phyloP scores from a whole-genome alignment of 1,139 yeast genomes.

The Zygosaccharomyces pseudobailii region DNA sequence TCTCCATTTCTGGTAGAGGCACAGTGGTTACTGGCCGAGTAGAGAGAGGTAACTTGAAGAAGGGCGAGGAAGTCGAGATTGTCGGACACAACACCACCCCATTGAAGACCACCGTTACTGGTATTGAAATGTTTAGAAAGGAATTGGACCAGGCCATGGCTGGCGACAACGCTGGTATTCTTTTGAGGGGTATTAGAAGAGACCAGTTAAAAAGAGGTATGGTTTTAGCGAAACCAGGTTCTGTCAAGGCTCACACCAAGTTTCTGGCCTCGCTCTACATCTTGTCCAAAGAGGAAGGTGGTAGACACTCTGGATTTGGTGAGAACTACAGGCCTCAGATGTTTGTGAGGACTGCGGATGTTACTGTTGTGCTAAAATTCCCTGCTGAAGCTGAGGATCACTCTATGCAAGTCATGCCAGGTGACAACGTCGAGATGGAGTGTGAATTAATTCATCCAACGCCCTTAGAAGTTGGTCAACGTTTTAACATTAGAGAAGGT shows the following conservation, averaged over 20 bases:
- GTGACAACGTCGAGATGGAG: slow-evolving; percentile 97
- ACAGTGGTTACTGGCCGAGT: slow-evolving; percentile 99
- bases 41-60: slow-evolving; percentile 94
- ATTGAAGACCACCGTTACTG: slow-evolving; percentile 90
- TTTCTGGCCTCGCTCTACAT: slow-evolving; percentile 91
- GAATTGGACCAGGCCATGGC: slow-evolving; percentile 97
- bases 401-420: slow-evolving; percentile 92
- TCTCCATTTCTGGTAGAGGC: slow-evolving; percentile 99
- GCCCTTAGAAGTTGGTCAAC: slow-evolving; percentile 92
- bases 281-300: slow-evolving; percentile 96
- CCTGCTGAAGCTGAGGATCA: slow-evolving; percentile 85
- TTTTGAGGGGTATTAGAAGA: slow-evolving; percentile 97
- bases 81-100: slow-evolving; percentile 89
- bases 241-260: slow-evolving; percentile 90
- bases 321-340: slow-evolving; percentile 98
- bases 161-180: slow-evolving; percentile 98
- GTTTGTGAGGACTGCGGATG: slow-evolving; percentile 94
- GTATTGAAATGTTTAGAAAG: slow-evolving; percentile 98
- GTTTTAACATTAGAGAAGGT: slow-evolving; percentile 99
- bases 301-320: slow-evolving; percentile 97
- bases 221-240: slow-evolving; percentile 91
- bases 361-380: slow-evolving; percentile 85
- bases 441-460: slow-evolving; percentile 88
- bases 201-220: slow-evolving; percentile 96
- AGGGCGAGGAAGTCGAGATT: slow-evolving; percentile 97